These are phyloP conservation scores for Syncephalastrum monosporum DNA, from an alignment of 371 early-diverging fungal genomes.

Conservation along the genomic window DNA sequence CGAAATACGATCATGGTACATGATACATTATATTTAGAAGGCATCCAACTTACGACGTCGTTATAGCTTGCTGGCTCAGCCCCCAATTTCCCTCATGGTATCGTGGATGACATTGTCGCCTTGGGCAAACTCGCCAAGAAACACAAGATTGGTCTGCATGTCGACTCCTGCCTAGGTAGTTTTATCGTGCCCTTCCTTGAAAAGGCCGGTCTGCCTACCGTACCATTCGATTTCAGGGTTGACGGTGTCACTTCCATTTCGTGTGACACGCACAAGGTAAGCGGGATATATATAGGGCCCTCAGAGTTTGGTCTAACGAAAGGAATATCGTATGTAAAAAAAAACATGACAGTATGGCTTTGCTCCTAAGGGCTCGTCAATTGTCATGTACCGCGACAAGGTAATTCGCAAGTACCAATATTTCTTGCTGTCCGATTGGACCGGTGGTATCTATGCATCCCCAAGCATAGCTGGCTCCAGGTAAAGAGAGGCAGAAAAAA, in stretches of 20 bases:
- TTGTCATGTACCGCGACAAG: slow-evolving; percentile 85
- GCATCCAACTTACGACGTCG: background rate
- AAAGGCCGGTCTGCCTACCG: slow-evolving; percentile 84
- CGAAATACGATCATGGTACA: slow-evolving; percentile 85
- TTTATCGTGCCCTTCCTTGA: slow-evolving; percentile 94
- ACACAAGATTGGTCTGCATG: slow-evolving; percentile 85
- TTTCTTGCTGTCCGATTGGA: slow-evolving; percentile 89
- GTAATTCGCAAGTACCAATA: slow-evolving; percentile 88
- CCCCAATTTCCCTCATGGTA: slow-evolving; percentile 93
- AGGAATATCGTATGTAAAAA: background rate
- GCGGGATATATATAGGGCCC: background rate
- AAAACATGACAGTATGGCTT: slow-evolving; percentile 73
- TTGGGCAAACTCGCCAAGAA: slow-evolving; percentile 81
- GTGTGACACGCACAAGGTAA: slow-evolving; percentile 93
- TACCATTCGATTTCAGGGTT: slow-evolving; percentile 87
- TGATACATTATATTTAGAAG: background rate
- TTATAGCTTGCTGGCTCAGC: slow-evolving; percentile 85
- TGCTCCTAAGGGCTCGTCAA: slow-evolving; percentile 96
- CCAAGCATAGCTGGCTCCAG: slow-evolving; percentile 93
- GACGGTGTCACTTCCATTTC: slow-evolving; percentile 95
- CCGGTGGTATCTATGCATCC: slow-evolving; percentile 95
- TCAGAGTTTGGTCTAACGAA: no score
- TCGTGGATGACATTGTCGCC: slow-evolving; percentile 86
- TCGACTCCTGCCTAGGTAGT: slow-evolving; percentile 96
- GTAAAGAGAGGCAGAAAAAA: slow-evolving; percentile 14